Evolutionary conservation across 2,329 filamentous ascomycete genomes (phyloP).

Genomic region (Claviceps fusiformis): DNA sequence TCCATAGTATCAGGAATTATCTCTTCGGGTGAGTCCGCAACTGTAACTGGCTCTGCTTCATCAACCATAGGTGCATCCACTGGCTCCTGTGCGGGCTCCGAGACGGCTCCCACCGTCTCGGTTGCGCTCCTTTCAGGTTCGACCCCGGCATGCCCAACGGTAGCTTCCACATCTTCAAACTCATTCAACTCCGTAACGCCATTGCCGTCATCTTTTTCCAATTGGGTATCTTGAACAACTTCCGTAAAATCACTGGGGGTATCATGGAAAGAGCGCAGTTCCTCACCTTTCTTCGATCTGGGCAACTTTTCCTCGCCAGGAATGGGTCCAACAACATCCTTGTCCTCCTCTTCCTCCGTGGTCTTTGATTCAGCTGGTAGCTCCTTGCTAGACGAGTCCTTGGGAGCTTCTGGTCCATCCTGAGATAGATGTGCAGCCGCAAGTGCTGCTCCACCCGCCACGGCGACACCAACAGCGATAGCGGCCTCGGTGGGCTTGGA

Average conservation of each 20-base stretch:
- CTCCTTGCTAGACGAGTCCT: neutral
- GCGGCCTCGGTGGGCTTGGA: slow-evolving; percentile 1
- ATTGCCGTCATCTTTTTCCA: slow-evolving; percentile 12
- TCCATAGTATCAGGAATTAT: neutral
- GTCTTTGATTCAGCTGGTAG: slow-evolving; percentile 10
- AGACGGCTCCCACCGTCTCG: neutral
- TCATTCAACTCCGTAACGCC: neutral
- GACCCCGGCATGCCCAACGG: neutral
- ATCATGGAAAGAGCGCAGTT: slow-evolving; percentile 23
- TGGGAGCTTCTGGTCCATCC: neutral
- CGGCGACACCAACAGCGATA: neutral
- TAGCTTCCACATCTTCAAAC: neutral
- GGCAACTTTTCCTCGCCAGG: slow-evolving; percentile 20
- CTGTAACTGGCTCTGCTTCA: neutral
- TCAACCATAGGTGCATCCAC: neutral
- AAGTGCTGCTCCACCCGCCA: slow-evolving; percentile 3
- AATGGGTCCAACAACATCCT: slow-evolving; percentile 26
- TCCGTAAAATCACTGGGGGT: slow-evolving; percentile 23
- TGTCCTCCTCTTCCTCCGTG: slow-evolving; percentile 23
- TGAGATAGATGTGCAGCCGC: slow-evolving; percentile 1
- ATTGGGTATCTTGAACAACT: slow-evolving; percentile 16
- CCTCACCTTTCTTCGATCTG: slow-evolving; percentile 30
- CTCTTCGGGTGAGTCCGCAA: neutral
- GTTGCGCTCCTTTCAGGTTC: neutral
- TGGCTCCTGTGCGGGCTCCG: neutral